Evolutionary conservation across 2,329 filamentous ascomycete genomes (phyloP).

Genomic region (Neoascochyta sp.): DNA sequence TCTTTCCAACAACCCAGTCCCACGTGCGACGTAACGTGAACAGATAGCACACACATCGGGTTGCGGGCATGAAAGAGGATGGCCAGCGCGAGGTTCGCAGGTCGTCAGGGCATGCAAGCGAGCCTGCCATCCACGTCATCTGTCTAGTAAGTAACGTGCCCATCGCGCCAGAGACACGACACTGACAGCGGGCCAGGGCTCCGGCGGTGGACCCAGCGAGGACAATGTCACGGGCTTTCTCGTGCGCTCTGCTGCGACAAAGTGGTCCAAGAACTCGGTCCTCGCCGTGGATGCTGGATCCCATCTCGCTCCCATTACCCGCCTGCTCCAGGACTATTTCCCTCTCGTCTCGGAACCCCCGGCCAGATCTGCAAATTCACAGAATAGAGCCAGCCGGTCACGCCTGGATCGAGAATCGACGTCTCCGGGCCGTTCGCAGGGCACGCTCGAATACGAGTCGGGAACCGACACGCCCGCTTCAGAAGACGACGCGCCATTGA

Average conservation of each 20-base stretch:
- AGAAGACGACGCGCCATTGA: conserved; percentile 28
- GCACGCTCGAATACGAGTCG: conserved; percentile 25
- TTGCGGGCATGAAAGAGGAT: conserved; percentile 43
- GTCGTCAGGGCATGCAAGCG: conserved; percentile 32
- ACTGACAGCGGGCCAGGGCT: conserved; percentile 59
- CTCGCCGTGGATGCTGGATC: conserved; percentile 93
- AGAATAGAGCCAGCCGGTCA: no score
- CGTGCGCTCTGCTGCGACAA: conserved; percentile 72
- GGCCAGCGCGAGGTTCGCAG: conserved; percentile 36
- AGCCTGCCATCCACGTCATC: conserved; percentile 47
- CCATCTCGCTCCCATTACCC: conserved; percentile 79
- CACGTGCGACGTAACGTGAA: no score
- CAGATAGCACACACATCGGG: no score
- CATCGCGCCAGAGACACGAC: no score
- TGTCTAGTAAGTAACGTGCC: conserved; percentile 45
- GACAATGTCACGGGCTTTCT: conserved; percentile 86
- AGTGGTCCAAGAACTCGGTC: conserved; percentile 78
- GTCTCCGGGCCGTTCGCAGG: no score
- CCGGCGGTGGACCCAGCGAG: conserved; percentile 85
- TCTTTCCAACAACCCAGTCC: no score
- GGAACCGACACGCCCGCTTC: conserved; percentile 24
- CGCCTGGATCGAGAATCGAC: conserved; percentile 16
- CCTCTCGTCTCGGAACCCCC: conserved; percentile 40
- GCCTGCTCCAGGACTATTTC: conserved; percentile 63
- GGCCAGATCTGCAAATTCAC: no score